Percentiles rank a stretch among this genome's conserved stretches.
Conservation (phyloP, 1,284 basidiomycete genomes). For the Butyriboletus appendiculatus region DNA sequence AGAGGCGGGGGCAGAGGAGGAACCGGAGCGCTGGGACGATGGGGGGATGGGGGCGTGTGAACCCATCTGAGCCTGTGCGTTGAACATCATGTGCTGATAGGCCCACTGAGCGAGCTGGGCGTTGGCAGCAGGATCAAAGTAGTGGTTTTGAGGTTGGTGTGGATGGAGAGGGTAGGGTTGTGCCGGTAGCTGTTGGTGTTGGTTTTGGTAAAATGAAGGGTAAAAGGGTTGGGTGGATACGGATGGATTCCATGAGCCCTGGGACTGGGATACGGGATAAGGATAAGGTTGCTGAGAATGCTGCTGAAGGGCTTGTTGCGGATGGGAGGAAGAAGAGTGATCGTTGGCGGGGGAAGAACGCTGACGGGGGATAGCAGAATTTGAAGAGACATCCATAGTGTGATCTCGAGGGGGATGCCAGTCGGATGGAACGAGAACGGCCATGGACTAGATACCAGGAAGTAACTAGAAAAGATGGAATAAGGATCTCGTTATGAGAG, state of each 20-base stretch:
- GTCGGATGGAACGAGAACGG: conserved; percentile 72
- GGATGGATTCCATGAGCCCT: conserved; percentile 63
- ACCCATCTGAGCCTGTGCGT: conserved; percentile 44
- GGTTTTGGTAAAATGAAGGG: conserved; percentile 72
- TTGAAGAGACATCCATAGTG: conserved; percentile 54
- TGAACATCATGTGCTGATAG: conserved; percentile 84
- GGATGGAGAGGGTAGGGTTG: conserved; percentile 42
- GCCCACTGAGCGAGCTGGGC: conserved; percentile 82
- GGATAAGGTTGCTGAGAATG: conserved; percentile 38
- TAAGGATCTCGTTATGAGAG: conserved; percentile 12
- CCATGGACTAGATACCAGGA: conserved; percentile 53
- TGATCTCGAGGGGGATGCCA: conserved; percentile 65
- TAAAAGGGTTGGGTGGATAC: conserved; percentile 67
- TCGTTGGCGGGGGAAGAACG: conserved; percentile 59
- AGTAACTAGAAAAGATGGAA: neutral
- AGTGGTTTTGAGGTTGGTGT: conserved; percentile 52
- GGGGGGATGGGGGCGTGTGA: conserved; percentile 34
- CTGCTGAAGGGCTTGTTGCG: conserved; percentile 37
- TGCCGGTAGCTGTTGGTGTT: conserved; percentile 49
- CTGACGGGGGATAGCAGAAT: conserved; percentile 48
- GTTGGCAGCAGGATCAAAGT: conserved; percentile 68
- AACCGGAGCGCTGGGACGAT: conserved; percentile 37
- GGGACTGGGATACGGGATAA: conserved; percentile 48
- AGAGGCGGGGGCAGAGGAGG: conserved; percentile 32
- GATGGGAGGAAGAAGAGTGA: conserved; percentile 34